Evolutionary conservation across 768 basidiomycete genomes (phyloP).

Genomic region (Suillus variegatus): DNA sequence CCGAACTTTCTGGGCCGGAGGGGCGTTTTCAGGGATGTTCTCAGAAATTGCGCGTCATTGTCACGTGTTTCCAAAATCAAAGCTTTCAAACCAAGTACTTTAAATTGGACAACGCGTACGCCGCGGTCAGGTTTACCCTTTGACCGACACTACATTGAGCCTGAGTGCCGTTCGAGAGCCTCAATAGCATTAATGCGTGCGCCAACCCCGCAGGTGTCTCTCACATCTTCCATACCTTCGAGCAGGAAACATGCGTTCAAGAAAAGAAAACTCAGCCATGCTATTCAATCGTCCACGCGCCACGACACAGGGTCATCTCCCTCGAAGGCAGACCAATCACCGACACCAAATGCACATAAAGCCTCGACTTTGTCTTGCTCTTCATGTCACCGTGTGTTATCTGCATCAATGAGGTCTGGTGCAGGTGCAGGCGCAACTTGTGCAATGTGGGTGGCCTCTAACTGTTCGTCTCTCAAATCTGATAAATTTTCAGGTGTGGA

Average conservation of each 20-base stretch:
- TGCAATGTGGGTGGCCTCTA: slow-evolving; percentile 18
- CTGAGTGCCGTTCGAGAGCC: background rate
- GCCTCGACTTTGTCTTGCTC: slow-evolving; percentile 26
- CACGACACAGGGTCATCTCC: slow-evolving; percentile 8
- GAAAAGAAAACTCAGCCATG: slow-evolving; percentile 24
- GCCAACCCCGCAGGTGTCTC: slow-evolving; percentile 15
- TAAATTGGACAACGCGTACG: background rate
- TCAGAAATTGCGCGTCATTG: slow-evolving; percentile 13
- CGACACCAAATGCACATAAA: slow-evolving; percentile 16
- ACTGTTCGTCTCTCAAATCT: background rate
- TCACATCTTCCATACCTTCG: slow-evolving; percentile 10
- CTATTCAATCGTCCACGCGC: background rate
- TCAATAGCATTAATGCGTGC: slow-evolving; percentile 18
- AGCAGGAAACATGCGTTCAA: slow-evolving; percentile 23
- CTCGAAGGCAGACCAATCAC: slow-evolving; percentile 15
- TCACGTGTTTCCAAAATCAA: slow-evolving; percentile 32
- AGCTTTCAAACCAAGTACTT: background rate
- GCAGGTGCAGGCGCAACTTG: slow-evolving; percentile 15
- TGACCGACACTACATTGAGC: background rate
- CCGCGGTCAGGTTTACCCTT: slow-evolving; percentile 4
- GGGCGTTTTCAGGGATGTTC: too few relatives aligned
- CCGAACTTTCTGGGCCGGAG: too few relatives aligned
- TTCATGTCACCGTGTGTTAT: slow-evolving; percentile 30
- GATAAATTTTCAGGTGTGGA: slow-evolving; percentile 27
- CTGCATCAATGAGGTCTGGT: slow-evolving; percentile 19